These are phyloP conservation scores for Striga asiatica DNA, from an alignment of 257 asterid genomes.

Conservation along the genomic window DNA sequence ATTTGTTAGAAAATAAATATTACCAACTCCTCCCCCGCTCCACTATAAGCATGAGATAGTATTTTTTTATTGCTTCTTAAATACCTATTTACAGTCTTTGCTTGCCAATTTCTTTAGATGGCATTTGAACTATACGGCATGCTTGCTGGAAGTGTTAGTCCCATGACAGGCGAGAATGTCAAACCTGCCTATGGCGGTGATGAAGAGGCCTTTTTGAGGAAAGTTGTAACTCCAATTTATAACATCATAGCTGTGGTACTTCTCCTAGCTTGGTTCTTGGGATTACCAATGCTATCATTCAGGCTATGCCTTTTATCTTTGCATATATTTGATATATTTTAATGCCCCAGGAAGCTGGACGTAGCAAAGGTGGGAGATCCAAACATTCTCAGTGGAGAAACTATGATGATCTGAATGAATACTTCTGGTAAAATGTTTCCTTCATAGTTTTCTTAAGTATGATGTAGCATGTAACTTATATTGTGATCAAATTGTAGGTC, in stretches of 20 bases:
- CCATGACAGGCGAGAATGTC: slow-evolving; percentile 84
- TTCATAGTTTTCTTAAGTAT: slow-evolving; percentile 1
- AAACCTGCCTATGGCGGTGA: slow-evolving; percentile 95
- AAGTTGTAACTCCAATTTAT: slow-evolving; percentile 84
- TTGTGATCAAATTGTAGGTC: slow-evolving; percentile 55
- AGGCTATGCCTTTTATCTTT: slow-evolving; percentile 5
- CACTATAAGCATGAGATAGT: no score
- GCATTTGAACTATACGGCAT: slow-evolving; percentile 86
- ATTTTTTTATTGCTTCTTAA: no score
- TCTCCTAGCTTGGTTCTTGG: slow-evolving; percentile 15
- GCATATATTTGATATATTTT: background rate
- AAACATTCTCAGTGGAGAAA: slow-evolving; percentile 93
- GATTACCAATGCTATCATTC: background rate
- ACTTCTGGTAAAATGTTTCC: slow-evolving; percentile 55
- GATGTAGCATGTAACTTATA: slow-evolving; percentile 14
- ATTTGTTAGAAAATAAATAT: no score
- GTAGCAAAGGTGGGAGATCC: slow-evolving; percentile 46
- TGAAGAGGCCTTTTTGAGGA: slow-evolving; percentile 80
- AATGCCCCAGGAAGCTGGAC: slow-evolving; percentile 65
- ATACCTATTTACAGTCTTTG: no score
- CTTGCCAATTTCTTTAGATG: slow-evolving; percentile 38
- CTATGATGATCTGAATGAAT: slow-evolving; percentile 91
- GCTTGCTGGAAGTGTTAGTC: slow-evolving; percentile 94
- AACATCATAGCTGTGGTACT: slow-evolving; percentile 56
- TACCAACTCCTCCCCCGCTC: no score